phyloP scores from a whole-genome alignment of 2,329 filamentous ascomycete species.

The Paraconiothyrium sp. region DNA sequence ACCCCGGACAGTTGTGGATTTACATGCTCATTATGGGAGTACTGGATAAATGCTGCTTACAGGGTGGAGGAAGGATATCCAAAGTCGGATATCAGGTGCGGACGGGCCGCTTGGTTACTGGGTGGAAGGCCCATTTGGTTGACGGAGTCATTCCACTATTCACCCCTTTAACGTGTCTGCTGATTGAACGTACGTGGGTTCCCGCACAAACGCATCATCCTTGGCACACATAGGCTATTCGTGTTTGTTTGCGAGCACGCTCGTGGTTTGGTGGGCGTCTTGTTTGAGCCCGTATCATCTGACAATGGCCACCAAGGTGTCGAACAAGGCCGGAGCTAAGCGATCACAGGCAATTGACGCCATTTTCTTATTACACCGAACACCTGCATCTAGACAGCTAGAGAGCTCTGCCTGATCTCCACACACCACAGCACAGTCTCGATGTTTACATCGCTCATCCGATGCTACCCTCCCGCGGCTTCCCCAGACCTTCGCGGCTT shows the following conservation, averaged over 20 bases:
- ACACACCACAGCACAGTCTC: neutral
- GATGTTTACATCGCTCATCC: conserved; percentile 9
- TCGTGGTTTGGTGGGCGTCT: neutral
- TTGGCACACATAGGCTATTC: neutral
- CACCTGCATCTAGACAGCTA: neutral
- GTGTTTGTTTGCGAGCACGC: neutral
- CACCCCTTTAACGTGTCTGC: neutral
- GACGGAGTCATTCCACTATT: conserved; percentile 1
- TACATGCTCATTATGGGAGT: conserved; percentile 1
- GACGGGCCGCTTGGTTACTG: neutral
- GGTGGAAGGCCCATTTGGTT: neutral
- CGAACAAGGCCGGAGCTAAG: neutral
- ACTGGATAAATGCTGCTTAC: neutral
- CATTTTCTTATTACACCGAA: neutral
- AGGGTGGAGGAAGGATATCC: neutral
- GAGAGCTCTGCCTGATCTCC: neutral
- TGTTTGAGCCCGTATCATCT: neutral
- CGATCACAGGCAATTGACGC: conserved; percentile 1
- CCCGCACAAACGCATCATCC: too few relatives aligned
- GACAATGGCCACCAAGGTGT: neutral
- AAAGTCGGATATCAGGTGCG: neutral
- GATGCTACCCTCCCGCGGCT: conserved; percentile 11
- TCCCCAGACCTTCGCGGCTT: neutral
- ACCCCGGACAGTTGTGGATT: conserved; percentile 7
- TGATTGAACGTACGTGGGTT: neutral